These are phyloP conservation scores for Dictyostelium purpureum DNA, from an alignment of 78 protist species.

Conservation along the genomic window DNA sequence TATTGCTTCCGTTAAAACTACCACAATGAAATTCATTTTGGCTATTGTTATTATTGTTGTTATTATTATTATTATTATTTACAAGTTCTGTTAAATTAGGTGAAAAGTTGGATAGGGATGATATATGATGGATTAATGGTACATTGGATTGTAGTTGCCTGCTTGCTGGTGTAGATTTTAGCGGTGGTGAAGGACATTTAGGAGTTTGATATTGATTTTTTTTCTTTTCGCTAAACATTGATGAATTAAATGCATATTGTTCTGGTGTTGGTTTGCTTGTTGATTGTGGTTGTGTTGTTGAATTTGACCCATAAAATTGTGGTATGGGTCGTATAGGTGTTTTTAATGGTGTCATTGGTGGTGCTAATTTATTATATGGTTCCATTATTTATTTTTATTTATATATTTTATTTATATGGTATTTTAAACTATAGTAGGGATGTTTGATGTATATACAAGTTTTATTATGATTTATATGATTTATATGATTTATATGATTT, in stretches of 20 bases:
- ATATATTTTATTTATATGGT: no score
- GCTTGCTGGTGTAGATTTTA: conserved; percentile 66
- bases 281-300: background rate
- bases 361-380: background rate
- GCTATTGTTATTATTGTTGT: background rate
- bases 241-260: conserved; percentile 36
- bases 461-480: no score
- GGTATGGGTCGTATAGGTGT: background rate
- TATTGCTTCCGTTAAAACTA: background rate
- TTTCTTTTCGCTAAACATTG: conserved; percentile 60
- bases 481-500: no score
- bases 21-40: background rate
- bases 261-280: conserved; percentile 65
- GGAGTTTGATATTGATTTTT: conserved; percentile 35
- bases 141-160: conserved; percentile 15
- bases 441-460: no score
- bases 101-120: background rate
- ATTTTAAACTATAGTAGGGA: no score
- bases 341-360: conserved; percentile 16
- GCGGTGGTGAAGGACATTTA: conserved; percentile 72
- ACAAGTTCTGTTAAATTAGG: background rate
- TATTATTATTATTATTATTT: background rate
- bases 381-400: background rate
- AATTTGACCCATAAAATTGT: no score
- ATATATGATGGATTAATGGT: conserved; percentile 46